phyloP scores from a whole-genome alignment of 371 early-diverging fungal genomes.

The Coemansia sp. region DNA sequence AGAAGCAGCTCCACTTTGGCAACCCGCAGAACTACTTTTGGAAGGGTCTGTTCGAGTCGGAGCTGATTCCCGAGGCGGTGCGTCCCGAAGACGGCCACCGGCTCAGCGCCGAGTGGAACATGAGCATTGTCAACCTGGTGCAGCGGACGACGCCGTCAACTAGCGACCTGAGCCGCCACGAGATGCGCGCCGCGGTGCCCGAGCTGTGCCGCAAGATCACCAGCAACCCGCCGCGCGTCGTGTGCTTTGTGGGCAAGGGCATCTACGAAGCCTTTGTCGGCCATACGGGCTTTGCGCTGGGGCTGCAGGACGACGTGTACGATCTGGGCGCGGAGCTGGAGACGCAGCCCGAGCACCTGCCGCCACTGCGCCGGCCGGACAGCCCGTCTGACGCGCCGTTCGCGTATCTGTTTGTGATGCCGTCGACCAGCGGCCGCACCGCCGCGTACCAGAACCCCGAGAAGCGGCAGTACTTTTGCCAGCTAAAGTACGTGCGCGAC shows the following conservation, averaged over 20 bases:
- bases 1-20: constrained; percentile 69
- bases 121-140: constrained; percentile 72
- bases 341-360: neutral
- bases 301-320: constrained; percentile 43
- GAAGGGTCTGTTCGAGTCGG: constrained; percentile 67
- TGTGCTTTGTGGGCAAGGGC: constrained; percentile 75
- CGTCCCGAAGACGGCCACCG: constrained; percentile 57
- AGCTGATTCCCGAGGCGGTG: constrained; percentile 53
- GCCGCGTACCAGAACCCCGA: constrained; percentile 61
- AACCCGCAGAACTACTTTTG: constrained; percentile 76
- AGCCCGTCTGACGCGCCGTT: neutral
- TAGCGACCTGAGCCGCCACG: constrained; percentile 58
- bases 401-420: constrained; percentile 67
- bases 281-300: constrained; percentile 26
- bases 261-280: constrained; percentile 64
- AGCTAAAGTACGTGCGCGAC: constrained; percentile 47
- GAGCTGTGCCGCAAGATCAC: constrained; percentile 62
- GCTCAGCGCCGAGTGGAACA: constrained; percentile 54
- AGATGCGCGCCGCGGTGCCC: constrained; percentile 64
- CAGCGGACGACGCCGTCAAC: constrained; percentile 59
- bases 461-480: constrained; percentile 55
- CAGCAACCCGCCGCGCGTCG: constrained; percentile 60
- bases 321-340: constrained; percentile 8
- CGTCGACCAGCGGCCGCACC: constrained; percentile 71
- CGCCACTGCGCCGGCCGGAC: constrained; percentile 5